Evolutionary conservation across 352 stramenopile genomes (phyloP), one percentile per base, ranked within the genome.

Genomic region (Pythium plurisporium): DNA sequence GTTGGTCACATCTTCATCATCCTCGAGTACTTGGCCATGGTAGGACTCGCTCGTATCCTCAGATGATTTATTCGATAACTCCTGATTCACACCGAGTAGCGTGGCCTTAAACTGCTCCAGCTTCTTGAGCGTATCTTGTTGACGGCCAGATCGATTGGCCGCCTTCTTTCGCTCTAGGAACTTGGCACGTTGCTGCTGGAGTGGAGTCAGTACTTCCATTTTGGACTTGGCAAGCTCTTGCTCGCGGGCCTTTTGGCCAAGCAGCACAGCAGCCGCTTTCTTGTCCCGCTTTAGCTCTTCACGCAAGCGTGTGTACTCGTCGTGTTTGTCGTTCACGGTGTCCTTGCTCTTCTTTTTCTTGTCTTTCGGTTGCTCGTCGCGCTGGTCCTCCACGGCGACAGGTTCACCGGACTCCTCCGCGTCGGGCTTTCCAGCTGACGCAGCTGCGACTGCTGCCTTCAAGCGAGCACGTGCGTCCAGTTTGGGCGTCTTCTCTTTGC

Each of bases 171-270:
- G 59, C 57, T 82, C 70, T 30, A 89, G 42, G 41, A 82, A 89
- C 62, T 90, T 90, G 55, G 79, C 70, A 4, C 84, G 77, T 37
- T 88, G 78, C 41, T 89, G 76, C 49, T 93, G 82, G 34, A 91
- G 57, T 10, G 82, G 82, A 20, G 80, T 90, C 15, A 93, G 60
- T 73, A 91, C 87, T 31, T 93, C 75, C 41, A 86, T 69, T 25
- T 72, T 76, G 3, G 79, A 73, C 26, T 79, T 73, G 4, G 73
- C 76, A 11, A 71, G 65, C 5, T 91, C 74, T 43, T 76, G 67
- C 25, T 82, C 74, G 20, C 82, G 78, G 3, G 79, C 71, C 56
- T 88, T 82, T 20, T 76, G 63, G 1, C 77, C 77, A 55, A 87
- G 73, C 12, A 86, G 56, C 27, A 90, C 42, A 5, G 71, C 58